Base-by-base conservation (phyloP, 805 yeast genomes). In the Yamadazyma paraphyllophila region DNA sequence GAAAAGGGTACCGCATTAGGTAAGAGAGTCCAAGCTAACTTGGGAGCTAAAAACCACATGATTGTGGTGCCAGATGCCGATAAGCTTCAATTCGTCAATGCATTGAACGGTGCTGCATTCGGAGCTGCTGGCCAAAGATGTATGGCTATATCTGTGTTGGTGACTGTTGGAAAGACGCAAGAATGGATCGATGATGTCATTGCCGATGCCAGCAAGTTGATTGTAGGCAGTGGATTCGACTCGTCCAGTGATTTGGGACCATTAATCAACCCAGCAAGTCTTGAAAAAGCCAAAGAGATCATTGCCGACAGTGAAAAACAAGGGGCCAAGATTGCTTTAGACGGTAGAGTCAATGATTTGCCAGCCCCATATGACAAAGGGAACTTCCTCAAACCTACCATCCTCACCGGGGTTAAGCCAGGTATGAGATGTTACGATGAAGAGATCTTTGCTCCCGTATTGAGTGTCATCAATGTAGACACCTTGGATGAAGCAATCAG, bases 101-200 rank as follows among this genome's bases (percentile, higher is more conserved):
- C 86, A 45, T 68, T 85, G 39, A 81, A 74, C 47, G 85, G 88
- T 41, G 89, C 91, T 44, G 87, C 89, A 17, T 85, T 85, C 63
- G 89, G 91, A 27, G 90, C 91, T 42, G 90, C 91, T 14, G 92
- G 91, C 50, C 92, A 85, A 73, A 80, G 90, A 61, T 85, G 92
- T 67, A 81, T 85, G 86, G 87, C 88, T 9, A 80, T 85, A 43
- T 82, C 86, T 16, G 86, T 82, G 30, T 71, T 85, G 51, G 86
- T 85, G 41, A 78, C 88, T 14, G 89, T 85, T 17, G 90, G 90
- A 34, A 71, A 75, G 49, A 73, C 86, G 50, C 74, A 74, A 59
- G 76, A 75, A 50, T 83, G 88, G 87, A 66, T 84, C 43, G 55
- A 67, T 35, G 89, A 83, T 41, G 73, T 85, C 41, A 77, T 79